Percentiles rank a stretch among this genome's conserved stretches.
Evolutionary conservation across 768 basidiomycete genomes (phyloP).

Genomic region (Zangia roseola): DNA sequence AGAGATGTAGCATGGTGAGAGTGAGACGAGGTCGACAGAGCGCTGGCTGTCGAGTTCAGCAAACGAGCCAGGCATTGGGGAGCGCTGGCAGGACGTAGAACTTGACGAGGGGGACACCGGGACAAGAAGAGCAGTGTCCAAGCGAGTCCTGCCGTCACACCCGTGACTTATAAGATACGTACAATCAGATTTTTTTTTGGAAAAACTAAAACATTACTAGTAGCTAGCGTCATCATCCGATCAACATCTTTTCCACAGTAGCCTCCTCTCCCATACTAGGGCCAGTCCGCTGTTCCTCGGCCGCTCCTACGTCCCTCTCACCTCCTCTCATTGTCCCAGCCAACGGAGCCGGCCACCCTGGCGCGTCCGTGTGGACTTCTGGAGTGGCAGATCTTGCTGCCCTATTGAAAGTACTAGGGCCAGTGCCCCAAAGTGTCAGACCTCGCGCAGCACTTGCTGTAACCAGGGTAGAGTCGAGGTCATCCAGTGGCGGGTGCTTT

Average conservation of each 20-base stretch:
- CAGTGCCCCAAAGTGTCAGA: conserved; percentile 46
- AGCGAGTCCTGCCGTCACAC: conserved; percentile 15
- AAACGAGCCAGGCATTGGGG: conserved; percentile 46
- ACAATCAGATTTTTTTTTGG: too few species aligned
- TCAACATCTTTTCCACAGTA: conserved; percentile 21
- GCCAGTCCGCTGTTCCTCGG: background rate
- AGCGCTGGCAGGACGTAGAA: background rate
- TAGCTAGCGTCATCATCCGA: too few species aligned
- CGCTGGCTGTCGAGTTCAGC: conserved; percentile 35
- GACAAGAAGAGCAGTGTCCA: conserved; percentile 9
- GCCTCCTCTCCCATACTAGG: conserved; percentile 20
- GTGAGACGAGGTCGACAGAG: conserved; percentile 11
- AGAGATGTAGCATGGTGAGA: conserved; percentile 77
- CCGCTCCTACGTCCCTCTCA: too few species aligned
- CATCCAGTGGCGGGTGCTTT: conserved; percentile 39
- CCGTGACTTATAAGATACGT: background rate
- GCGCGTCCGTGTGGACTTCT: background rate
- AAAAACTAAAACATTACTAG: too few species aligned
- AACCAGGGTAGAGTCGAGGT: conserved; percentile 48
- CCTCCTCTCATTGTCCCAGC: too few species aligned
- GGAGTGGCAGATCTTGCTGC: background rate
- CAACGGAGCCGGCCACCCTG: too few species aligned
- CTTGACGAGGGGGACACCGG: conserved; percentile 12
- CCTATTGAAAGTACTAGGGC: too few species aligned
- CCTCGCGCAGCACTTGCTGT: conserved; percentile 48